These are phyloP conservation scores for Suzukiozyma palmioleophila DNA, from an alignment of 1,139 yeast species.

Conservation along the genomic window DNA sequence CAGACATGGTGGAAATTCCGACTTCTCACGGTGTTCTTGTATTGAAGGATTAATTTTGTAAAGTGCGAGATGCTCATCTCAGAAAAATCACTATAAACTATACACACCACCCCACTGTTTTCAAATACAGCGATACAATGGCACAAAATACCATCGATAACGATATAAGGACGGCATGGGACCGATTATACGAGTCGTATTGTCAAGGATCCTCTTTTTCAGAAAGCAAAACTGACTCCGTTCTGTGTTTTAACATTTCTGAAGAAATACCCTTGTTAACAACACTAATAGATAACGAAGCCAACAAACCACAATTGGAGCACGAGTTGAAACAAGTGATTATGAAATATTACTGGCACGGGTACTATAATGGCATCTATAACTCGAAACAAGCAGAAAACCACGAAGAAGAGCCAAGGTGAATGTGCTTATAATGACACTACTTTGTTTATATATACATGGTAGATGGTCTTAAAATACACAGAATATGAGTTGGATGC, in stretches of 20 bases:
- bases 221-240: not conserved
- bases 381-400: constrained; percentile 1
- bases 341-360: constrained; percentile 34
- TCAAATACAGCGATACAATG: not conserved
- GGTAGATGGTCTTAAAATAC: not conserved
- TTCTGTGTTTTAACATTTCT: constrained; percentile 1
- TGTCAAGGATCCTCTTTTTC: not conserved
- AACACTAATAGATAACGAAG: constrained; percentile 12
- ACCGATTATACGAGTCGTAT: not conserved
- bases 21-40: too few species aligned
- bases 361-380: constrained; percentile 21
- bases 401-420: constrained; percentile 5
- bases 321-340: constrained; percentile 21
- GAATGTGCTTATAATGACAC: constrained; percentile 7
- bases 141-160: not conserved
- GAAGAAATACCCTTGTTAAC: constrained; percentile 12
- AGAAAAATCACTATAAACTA: not conserved
- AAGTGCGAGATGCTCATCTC: not conserved
- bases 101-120: not conserved
- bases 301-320: constrained; percentile 14
- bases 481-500: too few species aligned
- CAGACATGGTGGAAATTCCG: not conserved
- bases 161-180: not conserved
- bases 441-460: constrained; percentile 2
- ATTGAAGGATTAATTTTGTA: too few species aligned